Percentiles rank a stretch among this genome's conserved stretches.
Evolutionary conservation across 2,329 filamentous ascomycete genomes (phyloP).

Genomic region (Pyrenochaeta sp.): DNA sequence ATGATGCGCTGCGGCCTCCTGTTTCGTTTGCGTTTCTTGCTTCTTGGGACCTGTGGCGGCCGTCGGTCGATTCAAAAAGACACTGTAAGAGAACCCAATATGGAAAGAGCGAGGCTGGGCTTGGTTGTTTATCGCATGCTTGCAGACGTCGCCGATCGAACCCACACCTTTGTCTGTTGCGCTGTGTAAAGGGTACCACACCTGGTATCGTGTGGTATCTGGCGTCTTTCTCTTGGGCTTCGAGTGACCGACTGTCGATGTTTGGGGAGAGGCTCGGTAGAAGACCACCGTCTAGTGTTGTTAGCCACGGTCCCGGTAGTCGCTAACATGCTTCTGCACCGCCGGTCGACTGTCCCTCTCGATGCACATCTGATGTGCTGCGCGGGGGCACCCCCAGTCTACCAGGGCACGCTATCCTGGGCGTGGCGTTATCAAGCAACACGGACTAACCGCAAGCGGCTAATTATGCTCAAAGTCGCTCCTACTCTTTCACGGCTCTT

Average conservation of each 20-base stretch:
- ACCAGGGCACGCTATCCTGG: conserved; percentile 11
- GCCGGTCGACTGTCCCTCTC: conserved; percentile 8
- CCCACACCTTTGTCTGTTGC: not conserved
- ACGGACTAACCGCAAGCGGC: conserved; percentile 27
- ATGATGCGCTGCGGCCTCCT: conserved; percentile 4
- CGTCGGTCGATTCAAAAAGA: not conserved
- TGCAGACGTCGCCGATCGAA: not conserved
- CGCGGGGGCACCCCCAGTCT: conserved; percentile 13
- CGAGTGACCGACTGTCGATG: not conserved
- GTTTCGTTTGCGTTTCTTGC: conserved; percentile 17
- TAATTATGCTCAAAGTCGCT: conserved; percentile 42
- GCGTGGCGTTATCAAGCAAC: conserved; percentile 25
- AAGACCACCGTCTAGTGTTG: conserved; percentile 7
- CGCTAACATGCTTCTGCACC: conserved; percentile 22
- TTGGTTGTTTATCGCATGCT: conserved; percentile 11
- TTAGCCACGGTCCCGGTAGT: conserved; percentile 20
- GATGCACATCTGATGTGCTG: conserved; percentile 17
- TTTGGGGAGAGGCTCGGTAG: conserved; percentile 1
- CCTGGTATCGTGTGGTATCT: not conserved
- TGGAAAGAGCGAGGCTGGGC: not conserved
- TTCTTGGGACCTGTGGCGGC: not conserved
- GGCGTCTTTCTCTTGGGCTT: not conserved
- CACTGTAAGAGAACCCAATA: not conserved
- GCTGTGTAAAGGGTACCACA: not conserved
- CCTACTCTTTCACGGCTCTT: conserved; percentile 23